These are phyloP conservation scores for Saccharomycopsis babjevae DNA, from an alignment of 805 yeast species.

Conservation along the genomic window DNA sequence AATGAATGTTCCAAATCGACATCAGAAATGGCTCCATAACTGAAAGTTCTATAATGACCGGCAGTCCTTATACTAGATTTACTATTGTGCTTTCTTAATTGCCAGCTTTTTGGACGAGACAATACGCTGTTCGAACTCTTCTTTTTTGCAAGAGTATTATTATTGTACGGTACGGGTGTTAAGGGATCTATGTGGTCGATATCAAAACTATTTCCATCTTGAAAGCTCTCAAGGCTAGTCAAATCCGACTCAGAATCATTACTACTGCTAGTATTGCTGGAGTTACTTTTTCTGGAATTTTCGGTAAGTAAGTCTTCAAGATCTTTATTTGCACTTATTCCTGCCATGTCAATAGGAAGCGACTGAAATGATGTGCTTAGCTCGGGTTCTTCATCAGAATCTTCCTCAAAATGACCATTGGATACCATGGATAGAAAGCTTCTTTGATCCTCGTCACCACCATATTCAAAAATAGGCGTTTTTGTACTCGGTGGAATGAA, in stretches of 20 bases:
- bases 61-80: conserved; percentile 4
- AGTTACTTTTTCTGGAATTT: background rate
- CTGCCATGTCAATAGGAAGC: conserved; percentile 14
- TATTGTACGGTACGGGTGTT: background rate
- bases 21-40: conserved; percentile 5
- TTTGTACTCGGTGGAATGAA: conserved; percentile 33
- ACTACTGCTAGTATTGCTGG: background rate
- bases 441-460: conserved; percentile 27
- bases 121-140: background rate
- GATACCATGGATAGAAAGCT: conserved; percentile 32
- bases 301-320: background rate
- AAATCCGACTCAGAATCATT: background rate
- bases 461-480: conserved; percentile 30
- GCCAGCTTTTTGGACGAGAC: background rate
- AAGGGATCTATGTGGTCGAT: background rate
- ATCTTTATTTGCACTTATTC: background rate
- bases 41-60: background rate
- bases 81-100: conserved; percentile 8
- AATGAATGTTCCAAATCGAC: background rate
- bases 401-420: conserved; percentile 23
- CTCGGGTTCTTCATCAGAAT: conserved; percentile 23
- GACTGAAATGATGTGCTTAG: conserved; percentile 8
- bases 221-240: background rate
- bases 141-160: background rate
- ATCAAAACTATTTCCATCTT: background rate